A percentile compares a stretch with the other conserved stretches of the same genome.
Conservation (phyloP, 2,329 filamentous ascomycete genomes). For the Exophiala dermatitidis region DNA sequence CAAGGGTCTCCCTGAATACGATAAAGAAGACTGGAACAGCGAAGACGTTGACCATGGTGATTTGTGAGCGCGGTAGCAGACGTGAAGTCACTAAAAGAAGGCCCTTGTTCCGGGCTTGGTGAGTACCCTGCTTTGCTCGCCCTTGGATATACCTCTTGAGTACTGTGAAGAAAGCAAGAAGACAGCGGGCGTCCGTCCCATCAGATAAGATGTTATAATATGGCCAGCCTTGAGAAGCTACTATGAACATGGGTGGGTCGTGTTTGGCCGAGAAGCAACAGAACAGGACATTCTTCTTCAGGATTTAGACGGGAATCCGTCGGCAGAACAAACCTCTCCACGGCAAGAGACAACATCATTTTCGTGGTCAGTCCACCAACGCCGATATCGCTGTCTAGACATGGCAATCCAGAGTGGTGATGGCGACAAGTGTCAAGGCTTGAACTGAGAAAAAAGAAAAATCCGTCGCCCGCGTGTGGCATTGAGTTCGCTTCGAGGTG, state of each 20-base stretch:
- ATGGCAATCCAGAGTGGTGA: not conserved
- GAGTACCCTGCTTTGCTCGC: too few relatives aligned
- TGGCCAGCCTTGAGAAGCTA: too few relatives aligned
- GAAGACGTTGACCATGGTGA: slow-evolving; percentile 63
- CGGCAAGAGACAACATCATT: not conserved
- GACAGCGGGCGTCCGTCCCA: not conserved
- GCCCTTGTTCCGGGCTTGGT: too few relatives aligned
- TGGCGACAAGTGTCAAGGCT: not conserved
- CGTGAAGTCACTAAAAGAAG: not conserved
- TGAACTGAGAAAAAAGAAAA: not conserved
- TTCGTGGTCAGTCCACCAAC: not conserved
- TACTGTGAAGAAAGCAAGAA: not conserved
- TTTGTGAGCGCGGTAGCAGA: not conserved
- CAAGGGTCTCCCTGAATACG: slow-evolving; percentile 76
- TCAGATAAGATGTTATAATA: not conserved
- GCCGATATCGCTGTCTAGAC: not conserved
- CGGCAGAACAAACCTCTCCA: not conserved
- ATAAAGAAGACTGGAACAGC: slow-evolving; percentile 83
- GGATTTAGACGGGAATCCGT: not conserved
- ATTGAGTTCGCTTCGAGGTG: too few relatives aligned
- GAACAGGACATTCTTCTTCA: not conserved
- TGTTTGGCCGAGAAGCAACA: not conserved
- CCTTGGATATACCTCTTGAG: not conserved
- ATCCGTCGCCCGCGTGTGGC: too few relatives aligned
- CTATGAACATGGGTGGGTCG: not conserved